Percentiles rank a stretch among this genome's conserved stretches.
phyloP scores from a whole-genome alignment of 177 flowering plant species.

The Vitis hybrid region DNA sequence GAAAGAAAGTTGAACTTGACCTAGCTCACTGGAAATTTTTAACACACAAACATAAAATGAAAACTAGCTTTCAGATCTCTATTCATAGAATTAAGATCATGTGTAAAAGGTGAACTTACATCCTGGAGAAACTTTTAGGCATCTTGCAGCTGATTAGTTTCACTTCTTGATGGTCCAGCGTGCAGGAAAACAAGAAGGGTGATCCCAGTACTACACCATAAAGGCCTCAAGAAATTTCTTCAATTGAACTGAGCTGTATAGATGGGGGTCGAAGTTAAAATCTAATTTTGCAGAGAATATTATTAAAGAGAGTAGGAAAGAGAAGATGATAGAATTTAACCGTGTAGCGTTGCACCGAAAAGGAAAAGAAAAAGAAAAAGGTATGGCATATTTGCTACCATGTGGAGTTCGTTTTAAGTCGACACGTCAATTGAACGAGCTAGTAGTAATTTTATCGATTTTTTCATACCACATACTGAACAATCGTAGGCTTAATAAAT shows the following conservation, averaged over 20 bases:
- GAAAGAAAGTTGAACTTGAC: too few species aligned
- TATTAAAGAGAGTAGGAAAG: conserved; percentile 19
- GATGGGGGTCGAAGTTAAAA: not conserved
- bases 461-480: conserved; percentile 7
- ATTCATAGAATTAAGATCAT: not conserved
- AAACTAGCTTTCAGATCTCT: too few species aligned
- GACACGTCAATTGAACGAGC: conserved; percentile 1
- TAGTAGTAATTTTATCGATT: not conserved
- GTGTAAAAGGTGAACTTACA: conserved; percentile 6
- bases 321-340: conserved; percentile 23
- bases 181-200: not conserved
- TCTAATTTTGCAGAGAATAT: conserved; percentile 2
- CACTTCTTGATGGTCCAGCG: not conserved
- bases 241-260: not conserved
- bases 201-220: too few species aligned
- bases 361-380: conserved; percentile 22
- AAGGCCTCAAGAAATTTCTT: not conserved
- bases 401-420: conserved; percentile 4
- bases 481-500: not conserved
- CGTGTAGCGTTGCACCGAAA: conserved; percentile 11
- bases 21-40: too few species aligned
- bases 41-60: too few species aligned
- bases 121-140: not conserved
- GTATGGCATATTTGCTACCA: conserved; percentile 20
- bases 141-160: not conserved